Base-by-base conservation (phyloP, 192 early-diverging fungal genomes). In the Rhizophagus prolifer region DNA sequence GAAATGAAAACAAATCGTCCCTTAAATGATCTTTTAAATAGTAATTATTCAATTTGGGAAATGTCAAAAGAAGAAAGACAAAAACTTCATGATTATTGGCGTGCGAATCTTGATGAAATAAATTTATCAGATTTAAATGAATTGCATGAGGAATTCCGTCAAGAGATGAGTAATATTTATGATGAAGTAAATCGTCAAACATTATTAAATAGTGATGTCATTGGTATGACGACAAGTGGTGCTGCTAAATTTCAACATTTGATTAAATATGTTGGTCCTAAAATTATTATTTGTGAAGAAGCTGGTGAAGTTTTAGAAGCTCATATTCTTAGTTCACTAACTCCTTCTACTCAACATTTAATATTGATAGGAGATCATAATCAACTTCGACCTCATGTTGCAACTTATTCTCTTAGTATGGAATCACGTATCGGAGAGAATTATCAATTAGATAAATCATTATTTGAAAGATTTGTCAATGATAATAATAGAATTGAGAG, bases 201-300 rank as follows among this genome's bases (percentile, higher is more conserved):
- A 54, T 76, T 86, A 1, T 72, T 70, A 30, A 73, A 62, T 4
- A 78, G 78, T 23, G 72, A 85, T 21, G 75, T 89, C 16, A 81
- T 91, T 31, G 90, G 86, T 0, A 85, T 87, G 77, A 91, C 90
- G 1, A 91, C 90, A 31, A 88, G 73, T 23, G 90, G 87, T 26
- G 88, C 88, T 5, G 90, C 88, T 38, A 86, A 85, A 61, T 61
- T 66, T 38, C 81, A 87, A 68, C 68, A 66, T 7, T 72, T 90
- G 21, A 70, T 90, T 21, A 47, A 72, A 9, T 75, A 76, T 1
- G 70, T 89, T 47, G 79, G 79, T 10, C 36, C 36, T 38, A 38
- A 38, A 38, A 38, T 38, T 8, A 38, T 38, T 8, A 38, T 38
- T 6, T 38, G 36, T 0, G 36, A 89, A 79, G 88, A 89, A 76